A percentile compares a stretch with the other conserved stretches of the same genome.
Conservation (phyloP, 345 rosid genomes). For the Arabidopsis thaliana region DNA sequence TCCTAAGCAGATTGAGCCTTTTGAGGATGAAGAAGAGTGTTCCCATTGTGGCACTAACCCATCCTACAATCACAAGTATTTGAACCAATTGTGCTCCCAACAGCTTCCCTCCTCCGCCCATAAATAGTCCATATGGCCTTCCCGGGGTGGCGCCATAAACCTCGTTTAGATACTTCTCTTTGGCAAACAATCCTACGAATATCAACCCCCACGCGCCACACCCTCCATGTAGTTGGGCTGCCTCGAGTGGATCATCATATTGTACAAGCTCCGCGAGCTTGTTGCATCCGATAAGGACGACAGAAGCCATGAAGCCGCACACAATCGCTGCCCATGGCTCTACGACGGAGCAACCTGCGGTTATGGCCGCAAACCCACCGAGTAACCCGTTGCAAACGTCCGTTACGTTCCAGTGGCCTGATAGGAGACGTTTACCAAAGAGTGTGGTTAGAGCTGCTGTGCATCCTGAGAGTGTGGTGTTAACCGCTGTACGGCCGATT, state of each 20-base stretch:
- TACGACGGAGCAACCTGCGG: conserved; percentile 84
- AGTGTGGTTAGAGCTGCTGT: conserved; percentile 89
- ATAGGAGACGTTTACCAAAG: conserved; percentile 69
- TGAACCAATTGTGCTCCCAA: conserved; percentile 82
- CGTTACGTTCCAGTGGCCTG: conserved; percentile 90
- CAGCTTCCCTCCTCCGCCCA: conserved; percentile 90
- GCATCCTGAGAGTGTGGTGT: conserved; percentile 83
- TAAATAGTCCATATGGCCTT: conserved; percentile 66
- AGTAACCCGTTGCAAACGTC: conserved; percentile 92
- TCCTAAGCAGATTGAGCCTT: conserved; percentile 62
- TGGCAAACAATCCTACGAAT: conserved; percentile 80
- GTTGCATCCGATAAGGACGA: conserved; percentile 74
- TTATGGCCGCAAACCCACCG: conserved; percentile 90
- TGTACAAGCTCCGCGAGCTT: conserved; percentile 60
- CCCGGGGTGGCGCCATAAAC: conserved; percentile 53
- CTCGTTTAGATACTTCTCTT: conserved; percentile 56
- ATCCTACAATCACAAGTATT: conserved; percentile 68
- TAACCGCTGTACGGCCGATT: conserved; percentile 87
- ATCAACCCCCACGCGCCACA: conserved; percentile 91
- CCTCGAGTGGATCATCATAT: conserved; percentile 81
- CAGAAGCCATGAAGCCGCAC: conserved; percentile 81
- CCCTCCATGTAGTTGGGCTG: conserved; percentile 91
- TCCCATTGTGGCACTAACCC: conserved; percentile 92
- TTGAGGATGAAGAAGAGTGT: conserved; percentile 65
- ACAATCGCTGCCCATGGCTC: conserved; percentile 94